Evolutionary conservation across 2,329 filamentous ascomycete species (phyloP), one percentile per base, ranked within the genome.

Genomic region (Scleromitrula shiraiana): DNA sequence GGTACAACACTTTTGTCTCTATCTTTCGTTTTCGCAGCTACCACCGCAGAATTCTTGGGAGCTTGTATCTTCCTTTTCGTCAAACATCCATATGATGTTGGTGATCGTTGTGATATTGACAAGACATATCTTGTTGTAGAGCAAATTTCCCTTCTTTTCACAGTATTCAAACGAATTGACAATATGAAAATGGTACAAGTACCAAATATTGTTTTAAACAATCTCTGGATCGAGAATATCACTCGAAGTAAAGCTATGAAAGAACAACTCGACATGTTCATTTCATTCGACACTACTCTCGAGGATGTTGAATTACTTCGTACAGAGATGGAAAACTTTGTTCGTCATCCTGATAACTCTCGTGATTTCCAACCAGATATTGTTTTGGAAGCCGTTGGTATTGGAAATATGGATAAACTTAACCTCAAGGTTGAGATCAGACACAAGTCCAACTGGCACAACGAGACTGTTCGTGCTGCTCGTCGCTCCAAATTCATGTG

Each of bases 21-120:
- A n/a, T 96, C 91, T 4, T 98, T 98, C 70, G 85, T 96, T 58
- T 97, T 98, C 66, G 83, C 90, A 20, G 84, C 85, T 48, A 96
- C 90, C 1, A 83, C 85, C 3, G 90, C 96, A 67, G 93, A 98
- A 67, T 85, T 98, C 54, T 78, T 98, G n/a, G 91, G 91, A 61
- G 96, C 90, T 30, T 97, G 91, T 71, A 95, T 98, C 62, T 98
- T 98, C 72, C 72, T 98, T 1, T 98, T 98, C 61, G 88, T 97
- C 72, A 98, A 98, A 73, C 93, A 98, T 65, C 91, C 93, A 0
- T 97, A 86, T 65, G 93, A 98, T 64, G 89, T 97, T 19, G 90
- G 91, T 52, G 93, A 98, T 65, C 83, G 93, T 22, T 87, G 97
- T 36, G 89, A 96, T 59, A 85, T 97, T 54, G 68, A 72, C 53